Conservation (phyloP, 495 filamentous ascomycete species). For the Monascus purpureus region DNA sequence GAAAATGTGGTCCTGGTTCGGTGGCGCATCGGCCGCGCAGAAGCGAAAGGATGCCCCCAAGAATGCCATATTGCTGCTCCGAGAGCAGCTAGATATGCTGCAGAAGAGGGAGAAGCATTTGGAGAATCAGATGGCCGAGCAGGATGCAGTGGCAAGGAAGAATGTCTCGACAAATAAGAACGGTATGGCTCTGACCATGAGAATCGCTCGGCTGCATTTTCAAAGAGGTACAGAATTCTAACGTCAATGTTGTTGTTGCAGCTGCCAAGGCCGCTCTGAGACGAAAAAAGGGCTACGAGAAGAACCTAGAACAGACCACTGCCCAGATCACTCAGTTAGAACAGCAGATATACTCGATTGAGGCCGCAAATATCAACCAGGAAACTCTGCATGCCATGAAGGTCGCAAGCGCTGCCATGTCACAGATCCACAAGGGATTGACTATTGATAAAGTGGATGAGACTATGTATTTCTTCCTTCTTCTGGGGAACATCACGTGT, state of each 20-base stretch:
- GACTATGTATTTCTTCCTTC: conserved; percentile 61
- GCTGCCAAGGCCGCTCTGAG: conserved; percentile 83
- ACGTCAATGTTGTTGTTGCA: conserved; percentile 15
- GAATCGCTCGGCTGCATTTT: too few relatives aligned
- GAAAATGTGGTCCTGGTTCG: conserved; percentile 74
- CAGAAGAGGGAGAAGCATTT: conserved; percentile 91
- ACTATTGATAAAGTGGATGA: conserved; percentile 87
- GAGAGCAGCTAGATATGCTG: conserved; percentile 88
- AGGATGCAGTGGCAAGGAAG: conserved; percentile 85
- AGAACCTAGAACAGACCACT: conserved; percentile 77
- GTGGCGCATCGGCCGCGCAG: conserved; percentile 53
- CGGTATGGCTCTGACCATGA: conserved; percentile 36
- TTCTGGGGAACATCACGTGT: neutral
- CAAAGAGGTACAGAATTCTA: neutral
- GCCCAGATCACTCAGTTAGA: conserved; percentile 85
- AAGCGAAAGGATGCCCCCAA: conserved; percentile 90
- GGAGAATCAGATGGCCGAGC: conserved; percentile 81
- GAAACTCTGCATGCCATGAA: conserved; percentile 94
- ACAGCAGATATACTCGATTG: conserved; percentile 91
- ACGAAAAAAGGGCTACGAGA: conserved; percentile 87
- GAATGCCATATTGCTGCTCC: conserved; percentile 84
- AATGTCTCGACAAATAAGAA: conserved; percentile 81
- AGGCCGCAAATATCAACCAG: conserved; percentile 96
- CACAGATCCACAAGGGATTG: conserved; percentile 77
- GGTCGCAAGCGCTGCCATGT: conserved; percentile 76